Evolutionary conservation across 208 protist genomes (phyloP), one percentile per base, ranked within the genome.

Genomic region (Wallacemonas collosoma): DNA sequence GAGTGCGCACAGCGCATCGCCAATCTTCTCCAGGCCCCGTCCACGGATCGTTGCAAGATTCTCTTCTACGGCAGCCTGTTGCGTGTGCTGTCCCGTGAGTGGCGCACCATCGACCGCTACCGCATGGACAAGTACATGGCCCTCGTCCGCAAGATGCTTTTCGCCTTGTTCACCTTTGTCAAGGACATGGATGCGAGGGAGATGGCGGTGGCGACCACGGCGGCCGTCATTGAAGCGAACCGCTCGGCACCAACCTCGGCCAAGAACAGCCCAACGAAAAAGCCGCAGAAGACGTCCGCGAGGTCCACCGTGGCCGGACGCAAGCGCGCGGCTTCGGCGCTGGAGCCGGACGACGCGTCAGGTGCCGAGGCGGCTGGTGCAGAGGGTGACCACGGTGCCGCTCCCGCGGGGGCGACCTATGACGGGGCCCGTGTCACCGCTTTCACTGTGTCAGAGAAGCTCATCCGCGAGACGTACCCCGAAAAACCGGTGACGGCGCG

Each of bases 41-140:
- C 66, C 4, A 89, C 87, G 39, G 67, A 69, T 44, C 80, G 80
- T 35, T 79, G 75, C 61, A 84, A 89, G 62, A 66, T 85, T 45
- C 82, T 95, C n/a, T 84, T 95, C 55, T 86, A 87, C 38, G 82
- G 83, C 50, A 84, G 71, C 35, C 78, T 96, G 15, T 87, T 96
- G 62, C 85, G 86, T 11, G 87, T 95, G 38, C 79, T 98, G 51
- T 72, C 82, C 53, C 83, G 90, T 12, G 94, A 98, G 81, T 98
- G 94, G 94, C 81, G 82, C 17, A 89, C 81, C 39, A 93, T 98
- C 68, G 94, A 98, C 74, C 85, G 86, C 35, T 95, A 94, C 68
- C 88, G 94, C 70, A 79, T 95, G 65, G 92, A 98, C 79, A 98
- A 98, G 81, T 98, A 91, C 74, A 76, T 95, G 55, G 87, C 88